Percentiles rank a stretch among this genome's conserved stretches.
Conservation (phyloP, 495 filamentous ascomycete species). For the Penicillium salamii region DNA sequence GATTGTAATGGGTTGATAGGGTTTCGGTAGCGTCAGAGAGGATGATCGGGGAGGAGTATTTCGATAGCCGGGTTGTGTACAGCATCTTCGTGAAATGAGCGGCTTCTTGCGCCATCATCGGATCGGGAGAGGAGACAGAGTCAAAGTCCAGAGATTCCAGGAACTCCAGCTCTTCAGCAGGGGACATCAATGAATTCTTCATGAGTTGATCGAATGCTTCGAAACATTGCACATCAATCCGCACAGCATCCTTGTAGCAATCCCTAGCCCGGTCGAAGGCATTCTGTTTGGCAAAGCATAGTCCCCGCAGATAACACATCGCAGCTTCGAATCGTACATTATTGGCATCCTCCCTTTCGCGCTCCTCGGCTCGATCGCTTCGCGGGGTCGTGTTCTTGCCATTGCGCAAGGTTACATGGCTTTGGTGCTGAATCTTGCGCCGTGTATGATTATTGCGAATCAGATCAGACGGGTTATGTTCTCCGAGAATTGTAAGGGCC, state of each 20-base stretch:
- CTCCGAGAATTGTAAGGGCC: slow-evolving; percentile 82
- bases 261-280: slow-evolving; percentile 96
- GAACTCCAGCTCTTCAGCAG: slow-evolving; percentile 92
- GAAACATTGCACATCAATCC: slow-evolving; percentile 97
- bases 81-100: slow-evolving; percentile 94
- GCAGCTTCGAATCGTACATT: slow-evolving; percentile 85
- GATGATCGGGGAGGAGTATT: slow-evolving; percentile 83
- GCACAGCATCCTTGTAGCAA: slow-evolving; percentile 95
- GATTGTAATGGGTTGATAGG: slow-evolving; percentile 88
- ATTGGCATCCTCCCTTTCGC: slow-evolving; percentile 64
- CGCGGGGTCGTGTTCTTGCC: slow-evolving; percentile 42
- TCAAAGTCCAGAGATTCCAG: slow-evolving; percentile 91
- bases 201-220: slow-evolving; percentile 97
- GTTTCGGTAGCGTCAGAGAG: slow-evolving; percentile 88
- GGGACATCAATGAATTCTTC: slow-evolving; percentile 97
- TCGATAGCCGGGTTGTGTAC: slow-evolving; percentile 93
- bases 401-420: slow-evolving; percentile 47
- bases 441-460: slow-evolving; percentile 66
- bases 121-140: slow-evolving; percentile 60
- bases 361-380: slow-evolving; percentile 58
- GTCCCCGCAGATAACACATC: slow-evolving; percentile 93
- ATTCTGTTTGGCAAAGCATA: slow-evolving; percentile 97
- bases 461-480: slow-evolving; percentile 86
- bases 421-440: slow-evolving; percentile 54
- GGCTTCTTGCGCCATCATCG: slow-evolving; percentile 69